These are phyloP conservation scores for Acanthamoeba culbertsoni DNA, from an alignment of 208 protist genomes.

Conservation along the genomic window DNA sequence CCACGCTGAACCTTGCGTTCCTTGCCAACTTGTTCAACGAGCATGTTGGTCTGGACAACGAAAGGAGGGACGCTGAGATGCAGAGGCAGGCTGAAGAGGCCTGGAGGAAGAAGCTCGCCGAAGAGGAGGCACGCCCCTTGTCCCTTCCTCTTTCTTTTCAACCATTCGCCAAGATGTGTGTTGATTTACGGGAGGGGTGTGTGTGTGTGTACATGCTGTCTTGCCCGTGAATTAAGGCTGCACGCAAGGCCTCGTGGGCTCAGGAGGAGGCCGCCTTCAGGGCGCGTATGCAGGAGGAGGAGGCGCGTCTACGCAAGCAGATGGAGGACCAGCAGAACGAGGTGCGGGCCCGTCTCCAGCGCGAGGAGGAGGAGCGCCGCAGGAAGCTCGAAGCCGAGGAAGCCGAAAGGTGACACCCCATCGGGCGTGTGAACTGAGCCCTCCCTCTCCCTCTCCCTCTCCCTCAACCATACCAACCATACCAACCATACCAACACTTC, in stretches of 20 bases:
- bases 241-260: neutral
- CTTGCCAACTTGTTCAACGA: slow-evolving; percentile 88
- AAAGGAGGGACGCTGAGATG: neutral
- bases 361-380: neutral
- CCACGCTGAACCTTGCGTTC: slow-evolving; percentile 87
- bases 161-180: too few relatives aligned
- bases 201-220: neutral
- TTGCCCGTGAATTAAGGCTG: neutral
- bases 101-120: neutral
- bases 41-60: slow-evolving; percentile 67
- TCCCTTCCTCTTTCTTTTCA: too few relatives aligned
- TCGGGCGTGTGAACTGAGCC: too few relatives aligned
- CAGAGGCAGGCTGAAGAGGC: neutral
- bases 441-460: too few relatives aligned
- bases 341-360: neutral
- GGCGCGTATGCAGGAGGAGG: neutral
- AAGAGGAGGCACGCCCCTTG: too few relatives aligned
- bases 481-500: too few relatives aligned
- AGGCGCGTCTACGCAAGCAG: slow-evolving; percentile 72
- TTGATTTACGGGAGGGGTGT: too few relatives aligned
- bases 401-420: too few relatives aligned
- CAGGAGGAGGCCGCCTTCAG: neutral
- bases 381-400: neutral
- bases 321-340: neutral
- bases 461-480: too few relatives aligned